Evolutionary conservation across 2,329 filamentous ascomycete species (phyloP), one percentile per base, ranked within the genome.

Genomic region (Penicillium sp.): DNA sequence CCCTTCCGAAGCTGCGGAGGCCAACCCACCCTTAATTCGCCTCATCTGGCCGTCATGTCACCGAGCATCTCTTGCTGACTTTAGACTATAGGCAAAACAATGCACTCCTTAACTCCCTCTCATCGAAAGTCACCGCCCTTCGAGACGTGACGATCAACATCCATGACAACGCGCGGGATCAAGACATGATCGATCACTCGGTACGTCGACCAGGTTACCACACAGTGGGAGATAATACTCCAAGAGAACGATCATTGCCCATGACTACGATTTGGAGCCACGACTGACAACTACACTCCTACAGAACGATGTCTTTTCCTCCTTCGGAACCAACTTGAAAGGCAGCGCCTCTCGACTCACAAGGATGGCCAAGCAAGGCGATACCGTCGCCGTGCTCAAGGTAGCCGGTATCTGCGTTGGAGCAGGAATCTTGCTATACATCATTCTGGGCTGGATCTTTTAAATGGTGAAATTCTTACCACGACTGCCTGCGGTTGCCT

Each of bases 81-180:
- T 15, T 1, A 25, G 1, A 20, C 10, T 40, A 39, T 55, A 83
- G 82, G 64, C 93, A 98, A 74, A 98, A 98, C 77, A 95, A 97
- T 74, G 84, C 88, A 59, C 90, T 92, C 62, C 87, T 98, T 49
- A 86, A 92, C 65, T 90, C 95, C 69, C 86, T 98, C 32, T 87
- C 88, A 13, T 81, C 83, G 58, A 98, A 98, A 75, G 91, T 97
- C 47, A 88, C 88, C 15, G 89, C 90, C 45, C 81, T 98, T 56
- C 89, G 92, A 66, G 88, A 88, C 71, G 89, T 98, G 44, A 98
- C 93, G 37, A 83, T 97, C 58, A 90, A 98, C 75, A 98, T 98
- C 66, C 96, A 97, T 79, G 91, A 97, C 74, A 90, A 93, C 69
- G 93, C 93, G 43, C 83, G 89, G 50, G 83, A 88, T 62, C 92